A percentile compares a stretch with the other conserved stretches of the same genome.
These are phyloP conservation scores for Speleostelium caveatum DNA, from an alignment of 78 protist genomes.

Conservation along the genomic window DNA sequence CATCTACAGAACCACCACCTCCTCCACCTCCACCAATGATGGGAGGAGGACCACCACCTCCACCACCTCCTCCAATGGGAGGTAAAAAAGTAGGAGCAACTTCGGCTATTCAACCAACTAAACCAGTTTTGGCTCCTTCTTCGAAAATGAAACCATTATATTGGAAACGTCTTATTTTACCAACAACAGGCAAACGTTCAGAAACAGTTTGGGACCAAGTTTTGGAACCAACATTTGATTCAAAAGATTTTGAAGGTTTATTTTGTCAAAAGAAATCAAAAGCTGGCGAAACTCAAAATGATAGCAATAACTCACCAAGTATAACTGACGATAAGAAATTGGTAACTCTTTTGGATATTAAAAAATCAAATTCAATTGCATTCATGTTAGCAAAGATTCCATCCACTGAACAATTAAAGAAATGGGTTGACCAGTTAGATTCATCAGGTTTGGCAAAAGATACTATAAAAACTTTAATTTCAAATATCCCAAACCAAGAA, in stretches of 20 bases:
- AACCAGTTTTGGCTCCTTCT: conserved; percentile 63
- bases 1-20: conserved; percentile 31
- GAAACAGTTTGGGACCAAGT: conserved; percentile 78
- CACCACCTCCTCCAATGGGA: conserved; percentile 63
- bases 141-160: conserved; percentile 77
- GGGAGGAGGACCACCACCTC: conserved; percentile 76
- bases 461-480: conserved; percentile 28
- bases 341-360: conserved; percentile 41
- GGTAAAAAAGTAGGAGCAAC: conserved; percentile 43
- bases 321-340: conserved; percentile 28
- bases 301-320: not conserved
- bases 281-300: not conserved
- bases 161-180: conserved; percentile 60
- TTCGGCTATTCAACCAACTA: conserved; percentile 72
- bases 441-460: conserved; percentile 7
- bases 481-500: conserved; percentile 32
- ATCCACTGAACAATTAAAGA: conserved; percentile 24
- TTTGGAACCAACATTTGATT: conserved; percentile 70
- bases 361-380: conserved; percentile 73
- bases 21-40: conserved; percentile 33
- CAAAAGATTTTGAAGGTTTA: conserved; percentile 60
- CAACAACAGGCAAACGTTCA: conserved; percentile 48
- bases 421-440: conserved; percentile 32
- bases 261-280: conserved; percentile 61
- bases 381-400: conserved; percentile 68